Evolutionary conservation across 2,329 filamentous ascomycete genomes (phyloP), one percentile per base, ranked within the genome.

Genomic region (Aspergillus costaricaensis): DNA sequence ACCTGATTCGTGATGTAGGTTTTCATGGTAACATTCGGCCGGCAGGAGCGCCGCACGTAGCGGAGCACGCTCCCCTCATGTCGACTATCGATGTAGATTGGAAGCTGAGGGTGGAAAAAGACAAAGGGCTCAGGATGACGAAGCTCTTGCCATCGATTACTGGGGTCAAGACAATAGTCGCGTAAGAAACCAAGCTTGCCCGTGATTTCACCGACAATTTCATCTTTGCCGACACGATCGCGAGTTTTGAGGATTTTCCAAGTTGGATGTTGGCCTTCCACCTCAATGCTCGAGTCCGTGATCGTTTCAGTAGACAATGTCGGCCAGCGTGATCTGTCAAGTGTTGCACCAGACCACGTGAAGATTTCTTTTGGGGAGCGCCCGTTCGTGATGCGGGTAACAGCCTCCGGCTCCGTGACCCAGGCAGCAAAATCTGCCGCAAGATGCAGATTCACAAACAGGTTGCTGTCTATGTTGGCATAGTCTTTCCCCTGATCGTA

Each of bases 41-140:
- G 87, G 79, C 95, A 99, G 70, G 95, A 98, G 66, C 94, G 87
- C 59, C 95, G 87, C n/a, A 96, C 88, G 72, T 95, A 97, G 48
- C 95, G 90, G 59, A 95, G 88, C 38, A 87, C 81, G 4, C 91
- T 96, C 21, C 94, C 95, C 79, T 96, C 92, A 73, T 86, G 86
- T 61, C 95, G 85, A 9, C 93, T 95, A 76, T 97, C 95, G 70
- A 99, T 95, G 77, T 93, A 96, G 12, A 99, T 85, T 0, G 94
- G 94, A 8, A 98, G 85, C 60, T 88, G 84, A 1, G 92, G 91
- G 70, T 96, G 93, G 76, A 98, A 94, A 73, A 93, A 91, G 23
- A 94, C 90, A 68, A 92, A 92, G 0, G 91, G 91, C 58, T 82
- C 79, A 2, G 81, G 81, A 64, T 83, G 81, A 36, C 76, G 75